phyloP scores from a whole-genome alignment of 345 rosid species.

The Populus tremula region DNA sequence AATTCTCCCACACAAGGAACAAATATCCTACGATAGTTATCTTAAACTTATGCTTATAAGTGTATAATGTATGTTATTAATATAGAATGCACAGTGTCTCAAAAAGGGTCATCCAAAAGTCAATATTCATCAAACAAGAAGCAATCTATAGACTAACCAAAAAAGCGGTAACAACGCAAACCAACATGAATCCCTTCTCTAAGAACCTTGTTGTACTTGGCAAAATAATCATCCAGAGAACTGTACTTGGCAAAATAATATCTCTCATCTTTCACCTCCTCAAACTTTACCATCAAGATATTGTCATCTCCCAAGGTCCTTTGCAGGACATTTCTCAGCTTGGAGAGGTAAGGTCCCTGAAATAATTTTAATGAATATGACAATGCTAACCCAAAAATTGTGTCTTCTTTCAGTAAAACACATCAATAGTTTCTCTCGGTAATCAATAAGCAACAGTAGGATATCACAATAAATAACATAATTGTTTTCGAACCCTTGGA shows the following conservation, averaged over 20 bases:
- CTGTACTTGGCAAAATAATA: not conserved
- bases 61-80: too few species aligned
- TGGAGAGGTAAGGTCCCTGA: conserved; percentile 56
- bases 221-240: conserved; percentile 2
- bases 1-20: too few species aligned
- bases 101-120: not conserved
- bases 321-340: conserved; percentile 52
- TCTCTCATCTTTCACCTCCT: conserved; percentile 10
- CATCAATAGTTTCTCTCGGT: too few species aligned
- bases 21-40: too few species aligned
- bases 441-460: too few species aligned
- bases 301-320: conserved; percentile 69
- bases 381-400: too few species aligned
- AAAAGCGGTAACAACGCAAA: conserved; percentile 54
- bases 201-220: conserved; percentile 35
- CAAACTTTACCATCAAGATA: conserved; percentile 63
- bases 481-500: too few species aligned
- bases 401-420: too few species aligned
- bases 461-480: too few species aligned
- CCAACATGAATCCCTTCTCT: conserved; percentile 61
- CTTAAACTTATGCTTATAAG: too few species aligned
- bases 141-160: conserved; percentile 41
- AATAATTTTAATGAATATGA: not conserved
- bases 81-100: too few species aligned
- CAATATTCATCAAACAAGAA: not conserved